These are phyloP conservation scores for Eucalyptus regnans DNA, from an alignment of 345 rosid genomes.

Conservation along the genomic window DNA sequence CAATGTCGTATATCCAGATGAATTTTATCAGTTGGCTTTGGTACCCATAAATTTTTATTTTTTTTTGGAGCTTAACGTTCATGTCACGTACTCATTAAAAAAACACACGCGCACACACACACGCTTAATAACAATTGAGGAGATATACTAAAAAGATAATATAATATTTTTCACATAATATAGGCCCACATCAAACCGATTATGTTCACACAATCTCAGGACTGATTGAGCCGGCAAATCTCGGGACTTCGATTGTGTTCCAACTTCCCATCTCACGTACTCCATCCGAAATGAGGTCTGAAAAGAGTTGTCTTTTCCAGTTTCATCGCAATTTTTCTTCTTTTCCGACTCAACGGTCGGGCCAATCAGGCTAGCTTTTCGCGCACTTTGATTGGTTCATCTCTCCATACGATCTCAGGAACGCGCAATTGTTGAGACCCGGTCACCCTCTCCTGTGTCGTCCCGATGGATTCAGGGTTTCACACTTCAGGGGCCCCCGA, in stretches of 20 bases:
- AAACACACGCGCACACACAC: accelerated
- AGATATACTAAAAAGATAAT: not conserved
- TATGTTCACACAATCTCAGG: not conserved
- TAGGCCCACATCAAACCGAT: not conserved
- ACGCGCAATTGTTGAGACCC: not conserved
- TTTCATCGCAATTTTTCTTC: not conserved
- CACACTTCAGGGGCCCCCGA: too few species aligned
- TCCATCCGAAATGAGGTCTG: too few species aligned
- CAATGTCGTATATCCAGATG: not conserved
- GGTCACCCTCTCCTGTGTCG: not conserved
- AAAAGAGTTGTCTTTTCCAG: not conserved
- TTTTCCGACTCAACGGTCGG: not conserved
- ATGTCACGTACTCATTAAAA: not conserved
- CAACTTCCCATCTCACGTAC: not conserved
- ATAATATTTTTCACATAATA: not conserved
- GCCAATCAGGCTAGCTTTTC: not conserved
- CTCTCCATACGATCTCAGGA: not conserved
- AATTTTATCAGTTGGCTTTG: not conserved
- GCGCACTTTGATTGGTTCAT: not conserved
- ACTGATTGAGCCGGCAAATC: not conserved
- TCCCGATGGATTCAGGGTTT: not conserved
- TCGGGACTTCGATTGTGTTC: not conserved
- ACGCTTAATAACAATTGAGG: not conserved
- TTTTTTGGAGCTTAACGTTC: not conserved
- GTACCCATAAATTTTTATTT: not conserved